A percentile compares a stretch with the other conserved stretches of the same genome.
phyloP scores from a whole-genome alignment of 306 rosid genomes.

The Quercus gilva region DNA sequence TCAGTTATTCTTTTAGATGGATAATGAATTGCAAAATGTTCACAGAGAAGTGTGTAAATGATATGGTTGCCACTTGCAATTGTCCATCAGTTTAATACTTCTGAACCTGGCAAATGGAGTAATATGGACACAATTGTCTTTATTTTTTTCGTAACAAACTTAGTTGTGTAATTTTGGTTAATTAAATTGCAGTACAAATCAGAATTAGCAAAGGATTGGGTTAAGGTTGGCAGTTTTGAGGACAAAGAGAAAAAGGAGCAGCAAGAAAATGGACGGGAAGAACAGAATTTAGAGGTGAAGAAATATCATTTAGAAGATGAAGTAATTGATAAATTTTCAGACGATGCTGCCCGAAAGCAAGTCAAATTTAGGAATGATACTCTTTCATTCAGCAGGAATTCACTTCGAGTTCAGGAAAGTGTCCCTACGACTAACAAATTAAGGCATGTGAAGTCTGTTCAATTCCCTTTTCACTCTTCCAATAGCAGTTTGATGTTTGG shows the following conservation, averaged over 20 bases:
- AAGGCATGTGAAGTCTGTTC: constrained; percentile 35
- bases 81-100: background rate
- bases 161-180: constrained; percentile 14
- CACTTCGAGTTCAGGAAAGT: constrained; percentile 25
- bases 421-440: constrained; percentile 34
- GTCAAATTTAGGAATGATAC: constrained; percentile 29
- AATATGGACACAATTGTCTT: background rate
- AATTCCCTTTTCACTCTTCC: constrained; percentile 35
- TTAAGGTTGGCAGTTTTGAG: constrained; percentile 17
- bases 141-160: background rate
- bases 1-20: constrained; percentile 6
- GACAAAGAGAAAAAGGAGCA: constrained; percentile 25
- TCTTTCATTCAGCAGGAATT: constrained; percentile 25
- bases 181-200: constrained; percentile 49
- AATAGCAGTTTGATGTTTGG: constrained; percentile 25
- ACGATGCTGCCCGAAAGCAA: constrained; percentile 31
- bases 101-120: background rate
- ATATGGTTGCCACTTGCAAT: too few relatives aligned
- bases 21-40: background rate
- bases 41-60: constrained; percentile 7
- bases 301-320: constrained; percentile 33
- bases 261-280: constrained; percentile 25
- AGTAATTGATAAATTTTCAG: constrained; percentile 26
- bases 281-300: constrained; percentile 15
- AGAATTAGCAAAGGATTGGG: constrained; percentile 31